Percentiles rank a stretch among this genome's conserved stretches.
These are phyloP conservation scores for Chalciporus piperatus DNA, from an alignment of 768 basidiomycete species.

Conservation along the genomic window DNA sequence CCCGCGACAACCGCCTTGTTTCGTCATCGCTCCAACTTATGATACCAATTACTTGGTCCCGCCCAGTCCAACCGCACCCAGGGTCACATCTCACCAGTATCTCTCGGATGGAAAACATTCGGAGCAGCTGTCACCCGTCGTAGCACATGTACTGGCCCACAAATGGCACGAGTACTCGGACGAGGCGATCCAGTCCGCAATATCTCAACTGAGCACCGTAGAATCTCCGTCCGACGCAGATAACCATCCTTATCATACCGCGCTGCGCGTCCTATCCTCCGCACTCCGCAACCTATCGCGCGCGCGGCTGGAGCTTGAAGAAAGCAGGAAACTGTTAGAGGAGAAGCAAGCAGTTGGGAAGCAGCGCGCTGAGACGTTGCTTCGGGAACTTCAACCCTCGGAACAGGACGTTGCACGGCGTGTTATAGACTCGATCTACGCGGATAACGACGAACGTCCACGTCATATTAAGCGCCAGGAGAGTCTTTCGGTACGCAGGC, in stretches of 20 bases:
- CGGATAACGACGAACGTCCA: constrained; percentile 40
- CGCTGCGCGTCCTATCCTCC: constrained; percentile 66
- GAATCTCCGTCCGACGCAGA: constrained; percentile 47
- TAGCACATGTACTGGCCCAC: constrained; percentile 56
- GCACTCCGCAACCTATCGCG: constrained; percentile 59
- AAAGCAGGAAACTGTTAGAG: constrained; percentile 45
- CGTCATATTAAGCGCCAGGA: constrained; percentile 54
- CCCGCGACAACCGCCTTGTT: constrained; percentile 23
- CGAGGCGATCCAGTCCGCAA: constrained; percentile 63
- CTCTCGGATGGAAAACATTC: constrained; percentile 6
- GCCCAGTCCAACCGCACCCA: constrained; percentile 30
- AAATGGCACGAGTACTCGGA: constrained; percentile 81
- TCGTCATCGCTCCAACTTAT: constrained; percentile 43
- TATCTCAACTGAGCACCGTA: constrained; percentile 46
- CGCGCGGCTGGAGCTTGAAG: constrained; percentile 63
- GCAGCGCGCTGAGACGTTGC: constrained; percentile 49
- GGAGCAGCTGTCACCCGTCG: constrained; percentile 23
- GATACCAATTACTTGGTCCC: constrained; percentile 33
- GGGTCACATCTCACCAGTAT: neutral
- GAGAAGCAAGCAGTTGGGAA: constrained; percentile 60
- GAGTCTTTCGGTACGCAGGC: constrained; percentile 52
- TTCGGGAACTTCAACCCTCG: constrained; percentile 54
- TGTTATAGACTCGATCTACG: constrained; percentile 65
- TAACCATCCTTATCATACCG: constrained; percentile 61
- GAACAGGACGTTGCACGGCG: constrained; percentile 68